phyloP scores from a whole-genome alignment of 2,329 filamentous ascomycete species.

The Fusarium austroafricanum region DNA sequence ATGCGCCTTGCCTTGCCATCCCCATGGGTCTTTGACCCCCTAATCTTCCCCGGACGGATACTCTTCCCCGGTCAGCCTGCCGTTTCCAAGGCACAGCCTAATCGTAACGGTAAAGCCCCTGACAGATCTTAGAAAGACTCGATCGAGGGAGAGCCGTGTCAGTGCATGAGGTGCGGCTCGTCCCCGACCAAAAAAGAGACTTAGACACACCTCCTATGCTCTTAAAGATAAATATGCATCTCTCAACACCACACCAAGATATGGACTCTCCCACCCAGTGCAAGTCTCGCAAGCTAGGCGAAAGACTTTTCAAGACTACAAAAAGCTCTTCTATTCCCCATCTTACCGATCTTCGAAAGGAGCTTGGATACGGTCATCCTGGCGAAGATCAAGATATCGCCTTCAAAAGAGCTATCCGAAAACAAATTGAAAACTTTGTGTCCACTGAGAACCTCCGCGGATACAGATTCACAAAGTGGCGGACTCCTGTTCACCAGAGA shows the following conservation, averaged over 20 bases:
- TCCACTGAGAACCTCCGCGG: slow-evolving; percentile 4
- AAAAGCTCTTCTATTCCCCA: slow-evolving; percentile 19
- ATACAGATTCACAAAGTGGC: slow-evolving; percentile 26
- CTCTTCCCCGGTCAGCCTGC: not conserved
- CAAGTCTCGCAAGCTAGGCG: not conserved
- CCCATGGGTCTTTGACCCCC: not conserved
- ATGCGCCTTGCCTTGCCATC: not conserved
- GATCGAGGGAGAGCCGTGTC: not conserved
- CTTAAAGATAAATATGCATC: not conserved
- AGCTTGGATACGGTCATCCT: slow-evolving; percentile 32
- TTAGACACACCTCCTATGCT: not conserved
- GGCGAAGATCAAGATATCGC: slow-evolving; percentile 18
- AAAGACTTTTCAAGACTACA: slow-evolving; percentile 14
- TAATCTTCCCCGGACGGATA: not conserved
- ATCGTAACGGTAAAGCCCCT: not conserved
- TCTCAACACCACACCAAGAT: not conserved
- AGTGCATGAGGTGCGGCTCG: not conserved
- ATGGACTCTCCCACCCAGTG: not conserved
- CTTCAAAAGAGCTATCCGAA: slow-evolving; percentile 28
- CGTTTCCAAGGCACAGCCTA: not conserved
- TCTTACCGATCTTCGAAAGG: slow-evolving; percentile 30
- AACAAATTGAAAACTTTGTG: slow-evolving; percentile 13
- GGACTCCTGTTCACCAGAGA: slow-evolving; percentile 17
- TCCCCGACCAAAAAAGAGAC: not conserved
- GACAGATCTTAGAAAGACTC: not conserved